Conservation (phyloP, 768 basidiomycete species). For the Kwoniella sp. region DNA sequence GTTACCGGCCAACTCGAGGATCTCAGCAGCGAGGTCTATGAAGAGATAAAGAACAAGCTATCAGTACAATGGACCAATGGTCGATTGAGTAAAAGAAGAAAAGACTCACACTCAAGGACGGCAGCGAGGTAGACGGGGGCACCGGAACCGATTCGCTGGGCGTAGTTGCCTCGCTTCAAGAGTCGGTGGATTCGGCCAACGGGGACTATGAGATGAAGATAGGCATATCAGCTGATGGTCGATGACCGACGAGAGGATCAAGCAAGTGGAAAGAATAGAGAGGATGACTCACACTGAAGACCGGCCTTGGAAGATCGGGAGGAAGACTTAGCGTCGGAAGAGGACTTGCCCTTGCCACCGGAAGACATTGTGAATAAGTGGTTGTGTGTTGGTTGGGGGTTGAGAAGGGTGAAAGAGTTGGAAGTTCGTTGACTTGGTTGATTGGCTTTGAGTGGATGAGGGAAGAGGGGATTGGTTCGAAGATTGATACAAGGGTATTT, state of each 20-base stretch:
- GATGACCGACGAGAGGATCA: background rate
- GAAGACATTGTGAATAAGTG: constrained; percentile 50
- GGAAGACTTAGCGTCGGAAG: constrained; percentile 61
- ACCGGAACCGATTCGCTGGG: constrained; percentile 81
- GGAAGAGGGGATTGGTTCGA: constrained; percentile 16
- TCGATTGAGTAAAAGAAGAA: constrained; percentile 3
- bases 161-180: constrained; percentile 81
- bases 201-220: constrained; percentile 63
- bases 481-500: constrained; percentile 19
- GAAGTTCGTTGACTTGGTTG: constrained; percentile 17
- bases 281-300: constrained; percentile 52
- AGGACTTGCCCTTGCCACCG: constrained; percentile 59
- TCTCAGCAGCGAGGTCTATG: constrained; percentile 82
- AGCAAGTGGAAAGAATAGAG: constrained; percentile 61
- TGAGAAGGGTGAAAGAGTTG: constrained; percentile 23
- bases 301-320: constrained; percentile 67
- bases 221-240: constrained; percentile 52
- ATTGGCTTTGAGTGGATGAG: constrained; percentile 27
- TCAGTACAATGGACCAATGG: constrained; percentile 5
- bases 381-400: constrained; percentile 32
- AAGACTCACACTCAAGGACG: constrained; percentile 68
- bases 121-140: constrained; percentile 89
- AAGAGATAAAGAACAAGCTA: background rate
- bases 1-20: constrained; percentile 83
- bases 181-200: constrained; percentile 91